Evolutionary conservation across 345 rosid genomes (phyloP).

Genomic region (Eucalyptus polybractea): DNA sequence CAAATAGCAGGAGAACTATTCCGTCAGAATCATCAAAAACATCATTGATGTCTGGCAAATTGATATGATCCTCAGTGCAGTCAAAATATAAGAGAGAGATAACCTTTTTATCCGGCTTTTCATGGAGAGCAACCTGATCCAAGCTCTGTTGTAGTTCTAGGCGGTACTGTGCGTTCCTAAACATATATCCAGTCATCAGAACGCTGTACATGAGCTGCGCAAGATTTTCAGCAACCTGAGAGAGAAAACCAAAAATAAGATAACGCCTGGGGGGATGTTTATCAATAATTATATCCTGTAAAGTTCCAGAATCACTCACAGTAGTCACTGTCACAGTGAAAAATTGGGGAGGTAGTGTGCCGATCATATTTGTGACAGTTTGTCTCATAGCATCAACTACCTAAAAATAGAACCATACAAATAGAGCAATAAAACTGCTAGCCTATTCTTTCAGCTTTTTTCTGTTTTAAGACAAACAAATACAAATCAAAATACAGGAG

Average conservation of each 20-base stretch:
- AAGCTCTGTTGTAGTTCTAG: constrained; percentile 87
- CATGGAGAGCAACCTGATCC: constrained; percentile 86
- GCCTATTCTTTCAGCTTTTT: not conserved
- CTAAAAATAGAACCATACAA: constrained; percentile 7
- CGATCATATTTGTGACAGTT: constrained; percentile 93
- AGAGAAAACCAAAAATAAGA: not conserved
- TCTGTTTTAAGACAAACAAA: not conserved
- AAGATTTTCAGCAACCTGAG: constrained; percentile 95
- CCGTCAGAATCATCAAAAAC: not conserved
- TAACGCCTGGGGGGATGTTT: not conserved
- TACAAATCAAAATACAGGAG: not conserved
- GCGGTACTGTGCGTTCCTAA: constrained; percentile 80
- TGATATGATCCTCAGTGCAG: not conserved
- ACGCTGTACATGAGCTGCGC: constrained; percentile 96
- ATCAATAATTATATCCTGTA: not conserved
- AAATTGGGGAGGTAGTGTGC: constrained; percentile 88
- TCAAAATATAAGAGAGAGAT: not conserved
- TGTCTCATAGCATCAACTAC: constrained; percentile 97
- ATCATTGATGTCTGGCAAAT: not conserved
- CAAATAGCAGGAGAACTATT: not conserved
- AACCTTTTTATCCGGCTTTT: constrained; percentile 57
- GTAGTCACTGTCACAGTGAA: constrained; percentile 72
- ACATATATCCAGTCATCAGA: constrained; percentile 98
- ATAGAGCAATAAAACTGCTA: not conserved
- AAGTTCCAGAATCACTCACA: constrained; percentile 28